Evolutionary conservation across 345 rosid species (phyloP).

Genomic region (Eucalyptus erythrocorys): DNA sequence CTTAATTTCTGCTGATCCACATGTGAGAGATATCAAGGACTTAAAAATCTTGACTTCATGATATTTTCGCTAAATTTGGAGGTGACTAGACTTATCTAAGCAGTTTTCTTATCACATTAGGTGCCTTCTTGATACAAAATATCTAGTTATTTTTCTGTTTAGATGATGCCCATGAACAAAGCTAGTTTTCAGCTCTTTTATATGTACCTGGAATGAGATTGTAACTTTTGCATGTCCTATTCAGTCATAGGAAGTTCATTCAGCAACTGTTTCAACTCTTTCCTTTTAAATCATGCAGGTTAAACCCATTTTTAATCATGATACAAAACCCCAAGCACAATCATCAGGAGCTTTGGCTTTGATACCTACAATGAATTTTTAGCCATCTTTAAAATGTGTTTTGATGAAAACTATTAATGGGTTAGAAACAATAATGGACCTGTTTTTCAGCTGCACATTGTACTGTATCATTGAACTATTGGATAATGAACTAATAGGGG

Average conservation of each 20-base stretch:
- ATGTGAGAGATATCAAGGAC: background rate
- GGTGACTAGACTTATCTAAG: background rate
- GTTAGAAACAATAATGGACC: background rate
- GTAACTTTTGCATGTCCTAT: background rate
- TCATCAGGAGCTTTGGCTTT: background rate
- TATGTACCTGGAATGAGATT: background rate
- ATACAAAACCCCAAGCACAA: background rate
- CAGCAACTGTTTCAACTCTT: background rate
- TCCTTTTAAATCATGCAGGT: background rate
- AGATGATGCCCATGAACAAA: background rate
- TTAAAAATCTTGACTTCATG: background rate
- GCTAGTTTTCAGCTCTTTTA: background rate
- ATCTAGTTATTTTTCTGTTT: background rate
- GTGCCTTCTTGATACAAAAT: background rate
- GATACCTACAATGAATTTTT: background rate
- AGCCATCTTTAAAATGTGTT: background rate
- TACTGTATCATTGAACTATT: background rate
- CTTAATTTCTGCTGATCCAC: background rate
- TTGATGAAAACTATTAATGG: background rate
- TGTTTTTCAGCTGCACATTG: background rate
- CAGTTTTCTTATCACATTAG: background rate
- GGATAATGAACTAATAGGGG: background rate
- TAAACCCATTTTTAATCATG: background rate
- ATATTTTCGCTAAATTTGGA: background rate
- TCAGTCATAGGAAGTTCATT: background rate